These are phyloP conservation scores for Purshia tridentata DNA, from an alignment of 306 rosid genomes.

Conservation along the genomic window DNA sequence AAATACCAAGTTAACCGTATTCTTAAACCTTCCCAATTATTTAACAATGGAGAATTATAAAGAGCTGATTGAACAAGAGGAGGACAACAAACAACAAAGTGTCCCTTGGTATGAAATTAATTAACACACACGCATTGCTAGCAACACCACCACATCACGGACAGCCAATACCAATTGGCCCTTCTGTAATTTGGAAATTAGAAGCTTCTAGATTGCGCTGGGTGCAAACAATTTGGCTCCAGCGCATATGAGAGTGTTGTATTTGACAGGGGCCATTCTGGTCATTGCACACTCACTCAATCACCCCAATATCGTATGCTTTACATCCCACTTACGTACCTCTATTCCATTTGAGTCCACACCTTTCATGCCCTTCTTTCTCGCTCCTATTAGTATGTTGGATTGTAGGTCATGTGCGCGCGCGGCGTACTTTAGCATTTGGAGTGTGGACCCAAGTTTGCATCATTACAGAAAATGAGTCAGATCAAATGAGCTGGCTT, in stretches of 20 bases:
- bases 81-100: conserved; percentile 10
- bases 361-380: background rate
- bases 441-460: background rate
- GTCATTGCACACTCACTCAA: background rate
- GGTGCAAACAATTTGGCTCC: background rate
- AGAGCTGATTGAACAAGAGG: background rate
- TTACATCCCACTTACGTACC: background rate
- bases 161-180: background rate
- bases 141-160: too few relatives aligned
- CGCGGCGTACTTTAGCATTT: background rate
- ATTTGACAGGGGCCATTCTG: background rate
- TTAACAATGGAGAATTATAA: too few relatives aligned
- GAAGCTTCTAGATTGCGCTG: background rate
- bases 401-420: background rate
- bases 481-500: conserved; percentile 12
- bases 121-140: too few relatives aligned
- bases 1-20: too few relatives aligned
- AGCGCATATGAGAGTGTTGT: background rate
- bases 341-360: background rate
- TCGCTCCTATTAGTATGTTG: background rate
- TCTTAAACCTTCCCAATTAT: too few relatives aligned
- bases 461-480: background rate
- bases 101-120: too few relatives aligned
- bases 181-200: background rate
- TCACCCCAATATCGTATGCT: background rate